Evolutionary conservation across 2,329 filamentous ascomycete species (phyloP), one percentile per base, ranked within the genome.

Genomic region (Colletotrichum liriopes): DNA sequence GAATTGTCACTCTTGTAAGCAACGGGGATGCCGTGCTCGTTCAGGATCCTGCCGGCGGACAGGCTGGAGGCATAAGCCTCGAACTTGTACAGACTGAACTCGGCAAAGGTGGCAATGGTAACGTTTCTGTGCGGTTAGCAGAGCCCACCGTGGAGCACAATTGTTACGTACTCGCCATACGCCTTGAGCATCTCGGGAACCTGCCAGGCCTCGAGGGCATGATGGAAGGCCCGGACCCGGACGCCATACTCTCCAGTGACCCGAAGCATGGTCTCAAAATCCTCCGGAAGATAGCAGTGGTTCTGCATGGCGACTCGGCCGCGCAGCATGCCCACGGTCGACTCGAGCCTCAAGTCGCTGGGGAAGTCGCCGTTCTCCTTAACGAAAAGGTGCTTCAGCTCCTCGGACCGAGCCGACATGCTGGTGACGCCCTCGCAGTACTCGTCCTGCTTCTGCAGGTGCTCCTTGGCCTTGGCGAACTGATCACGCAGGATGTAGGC

Each of bases 1-100:
- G 75, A 74, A 65, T 85, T 81, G 67, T 86, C 83, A 62, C 83
- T 84, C 77, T 85, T 86, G 67, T 83, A 85, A 11, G 83, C 84
- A 8, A 86, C 79, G 0, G 82, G 81, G 12, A 86, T 76, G 26
- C 79, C 81, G 71, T 83, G 80, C 16, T 84, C 78, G 43, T 79
- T 76, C 18, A 86, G 78, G 39, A 85, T 82, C 32, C 80, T 81
- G 1, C 81, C 81, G 11, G 82, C 81, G 60, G 79, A 83, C 11
- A 85, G 76, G 72, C 79, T 86, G 7, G 82, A 79, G 8, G 78
- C 77, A 61, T 85, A 85, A 0, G 82, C 79, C 73, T 86, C 84
- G 59, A 79, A 77, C 73, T 86, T 86, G 73, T 84, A 85, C 20
- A 84, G 76, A 23, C 78, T 77, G 59, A 82, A 81, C 41, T 84